These are phyloP conservation scores for Sclerotinia trifoliorum DNA, from an alignment of 2,329 filamentous ascomycete genomes.

Conservation along the genomic window DNA sequence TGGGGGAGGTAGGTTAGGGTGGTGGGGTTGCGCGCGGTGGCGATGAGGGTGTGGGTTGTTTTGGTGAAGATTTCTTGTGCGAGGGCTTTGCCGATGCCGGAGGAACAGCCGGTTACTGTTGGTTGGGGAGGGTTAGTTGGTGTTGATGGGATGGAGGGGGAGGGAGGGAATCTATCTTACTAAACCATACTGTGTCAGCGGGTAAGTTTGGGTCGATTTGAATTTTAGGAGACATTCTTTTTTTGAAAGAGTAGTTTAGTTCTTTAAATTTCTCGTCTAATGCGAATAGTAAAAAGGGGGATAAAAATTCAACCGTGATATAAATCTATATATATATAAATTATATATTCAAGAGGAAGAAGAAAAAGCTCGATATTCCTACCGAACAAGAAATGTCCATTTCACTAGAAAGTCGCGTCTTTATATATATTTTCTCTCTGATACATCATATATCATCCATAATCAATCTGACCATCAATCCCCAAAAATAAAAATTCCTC, in stretches of 20 bases:
- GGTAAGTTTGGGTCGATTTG: slow-evolving; percentile 1
- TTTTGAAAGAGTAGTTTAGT: background rate
- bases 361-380: no score
- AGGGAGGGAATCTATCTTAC: background rate
- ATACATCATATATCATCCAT: background rate
- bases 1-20: slow-evolving; percentile 44
- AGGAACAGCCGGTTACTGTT: slow-evolving; percentile 48
- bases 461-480: background rate
- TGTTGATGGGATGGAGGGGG: no score
- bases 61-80: slow-evolving; percentile 42
- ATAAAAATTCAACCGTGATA: background rate
- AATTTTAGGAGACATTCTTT: background rate
- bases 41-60: slow-evolving; percentile 44
- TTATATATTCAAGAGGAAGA: background rate
- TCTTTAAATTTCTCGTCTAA: background rate
- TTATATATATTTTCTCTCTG: background rate
- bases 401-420: background rate
- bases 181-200: slow-evolving; percentile 16
- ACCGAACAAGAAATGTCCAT: background rate
- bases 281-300: background rate
- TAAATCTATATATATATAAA: background rate
- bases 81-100: slow-evolving; percentile 44
- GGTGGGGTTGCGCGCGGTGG: slow-evolving; percentile 48
- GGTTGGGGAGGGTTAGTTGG: background rate
- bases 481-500: no score